These are phyloP conservation scores for Albifimbria verrucaria DNA, from an alignment of 2,329 filamentous ascomycete genomes.

Conservation along the genomic window DNA sequence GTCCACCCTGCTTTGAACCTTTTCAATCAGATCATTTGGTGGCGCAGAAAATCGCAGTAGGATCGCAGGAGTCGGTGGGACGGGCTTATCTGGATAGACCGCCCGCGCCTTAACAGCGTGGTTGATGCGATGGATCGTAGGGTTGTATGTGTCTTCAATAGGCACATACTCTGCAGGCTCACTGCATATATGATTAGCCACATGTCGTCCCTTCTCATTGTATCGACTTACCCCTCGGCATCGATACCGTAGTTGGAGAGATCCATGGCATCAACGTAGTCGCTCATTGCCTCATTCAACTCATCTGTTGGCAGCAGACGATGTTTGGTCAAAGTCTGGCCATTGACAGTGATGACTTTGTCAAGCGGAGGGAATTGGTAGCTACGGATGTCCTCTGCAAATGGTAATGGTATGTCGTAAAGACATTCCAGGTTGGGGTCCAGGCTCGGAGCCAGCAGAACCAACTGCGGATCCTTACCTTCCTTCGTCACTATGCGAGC, in stretches of 20 bases:
- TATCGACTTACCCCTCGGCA: constrained; percentile 64
- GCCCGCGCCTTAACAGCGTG: constrained; percentile 82
- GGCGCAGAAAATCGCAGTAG: constrained; percentile 72
- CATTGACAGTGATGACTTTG: constrained; percentile 81
- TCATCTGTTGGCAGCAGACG: constrained; percentile 75
- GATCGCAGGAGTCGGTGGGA: constrained; percentile 60
- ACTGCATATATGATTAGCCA: constrained; percentile 22
- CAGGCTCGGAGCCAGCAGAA: constrained; percentile 77
- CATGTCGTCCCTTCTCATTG: not conserved
- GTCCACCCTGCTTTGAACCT: constrained; percentile 56
- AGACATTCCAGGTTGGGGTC: constrained; percentile 80
- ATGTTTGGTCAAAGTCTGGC: constrained; percentile 75
- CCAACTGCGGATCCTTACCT: constrained; percentile 69
- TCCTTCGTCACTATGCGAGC: constrained; percentile 84
- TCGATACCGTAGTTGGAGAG: constrained; percentile 68
- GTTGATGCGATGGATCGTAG: constrained; percentile 82
- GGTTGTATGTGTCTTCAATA: constrained; percentile 80
- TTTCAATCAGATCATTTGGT: constrained; percentile 61
- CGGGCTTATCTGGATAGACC: constrained; percentile 62
- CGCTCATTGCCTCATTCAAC: constrained; percentile 77
- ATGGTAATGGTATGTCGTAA: constrained; percentile 86
- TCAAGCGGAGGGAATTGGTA: constrained; percentile 92
- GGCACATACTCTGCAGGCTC: constrained; percentile 64
- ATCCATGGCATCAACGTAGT: constrained; percentile 93
- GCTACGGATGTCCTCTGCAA: constrained; percentile 85